These are phyloP conservation scores for Pythium pyrilobum DNA, from an alignment of 352 stramenopile genomes.

Conservation along the genomic window DNA sequence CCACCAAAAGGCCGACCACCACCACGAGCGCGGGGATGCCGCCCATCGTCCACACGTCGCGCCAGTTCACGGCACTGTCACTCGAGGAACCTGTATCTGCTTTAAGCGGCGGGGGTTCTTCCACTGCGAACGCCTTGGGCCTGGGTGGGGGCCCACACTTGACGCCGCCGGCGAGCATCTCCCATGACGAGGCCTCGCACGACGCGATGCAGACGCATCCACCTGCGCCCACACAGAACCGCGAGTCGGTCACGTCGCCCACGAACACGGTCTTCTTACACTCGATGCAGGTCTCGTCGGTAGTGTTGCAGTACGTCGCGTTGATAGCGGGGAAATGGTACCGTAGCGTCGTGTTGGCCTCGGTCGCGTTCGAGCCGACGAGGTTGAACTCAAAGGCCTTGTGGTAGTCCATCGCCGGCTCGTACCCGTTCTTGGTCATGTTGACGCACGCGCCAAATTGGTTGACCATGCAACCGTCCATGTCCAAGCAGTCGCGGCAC, in stretches of 20 bases:
- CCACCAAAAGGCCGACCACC: conserved; percentile 10
- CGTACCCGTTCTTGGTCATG: background rate
- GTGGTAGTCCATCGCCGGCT: conserved; percentile 12
- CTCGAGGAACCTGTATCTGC: background rate
- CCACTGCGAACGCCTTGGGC: background rate
- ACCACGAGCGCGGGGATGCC: conserved; percentile 13
- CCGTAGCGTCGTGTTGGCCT: conserved; percentile 4
- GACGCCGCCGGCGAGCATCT: conserved; percentile 27
- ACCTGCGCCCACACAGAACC: conserved; percentile 12
- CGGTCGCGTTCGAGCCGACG: background rate
- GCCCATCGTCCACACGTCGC: conserved; percentile 13
- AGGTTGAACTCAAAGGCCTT: conserved; percentile 9
- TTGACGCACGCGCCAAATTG: conserved; percentile 16
- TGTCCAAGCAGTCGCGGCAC: conserved; percentile 15
- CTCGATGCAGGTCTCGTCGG: conserved; percentile 1
- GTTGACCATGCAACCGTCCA: conserved; percentile 18
- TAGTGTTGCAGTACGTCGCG: conserved; percentile 4
- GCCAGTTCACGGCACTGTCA: conserved; percentile 11
- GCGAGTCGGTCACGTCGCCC: conserved; percentile 6
- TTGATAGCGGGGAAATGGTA: conserved; percentile 8
- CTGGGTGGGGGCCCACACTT: conserved; percentile 4
- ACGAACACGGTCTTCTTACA: conserved; percentile 1
- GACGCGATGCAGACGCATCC: conserved; percentile 24
- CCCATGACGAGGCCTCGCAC: conserved; percentile 37
- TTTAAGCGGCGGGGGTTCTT: background rate